Evolutionary conservation across 768 basidiomycete species (phyloP).

Genomic region (Pleurotus giganteus): DNA sequence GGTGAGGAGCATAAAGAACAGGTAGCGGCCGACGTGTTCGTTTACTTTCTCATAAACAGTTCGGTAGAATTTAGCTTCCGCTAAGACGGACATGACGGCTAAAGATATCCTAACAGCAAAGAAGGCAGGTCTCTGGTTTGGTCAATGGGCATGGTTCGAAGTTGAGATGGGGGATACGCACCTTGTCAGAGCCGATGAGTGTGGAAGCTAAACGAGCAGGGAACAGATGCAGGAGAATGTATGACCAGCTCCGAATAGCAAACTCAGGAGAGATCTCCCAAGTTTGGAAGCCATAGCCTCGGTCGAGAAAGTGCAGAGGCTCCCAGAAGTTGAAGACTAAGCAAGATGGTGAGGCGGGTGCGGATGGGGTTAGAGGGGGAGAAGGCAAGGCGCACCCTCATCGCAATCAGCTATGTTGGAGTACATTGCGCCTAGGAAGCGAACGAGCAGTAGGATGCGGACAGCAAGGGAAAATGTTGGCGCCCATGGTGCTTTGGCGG

Average conservation of each 20-base stretch:
- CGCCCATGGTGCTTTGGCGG: constrained; percentile 74
- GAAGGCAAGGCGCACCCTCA: constrained; percentile 60
- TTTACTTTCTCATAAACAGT: constrained; percentile 80
- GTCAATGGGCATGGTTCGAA: constrained; percentile 13
- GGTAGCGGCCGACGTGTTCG: constrained; percentile 89
- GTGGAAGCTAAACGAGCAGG: constrained; percentile 56
- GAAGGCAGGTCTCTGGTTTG: constrained; percentile 74
- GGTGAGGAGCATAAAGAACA: constrained; percentile 80
- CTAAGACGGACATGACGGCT: constrained; percentile 67
- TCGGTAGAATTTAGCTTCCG: constrained; percentile 83
- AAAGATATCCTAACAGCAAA: constrained; percentile 84
- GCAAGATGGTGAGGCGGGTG: not conserved
- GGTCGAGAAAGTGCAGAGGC: constrained; percentile 87
- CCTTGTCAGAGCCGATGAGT: constrained; percentile 68
- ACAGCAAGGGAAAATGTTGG: constrained; percentile 85
- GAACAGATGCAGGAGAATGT: constrained; percentile 78
- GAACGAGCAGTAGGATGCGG: constrained; percentile 76
- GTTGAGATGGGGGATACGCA: constrained; percentile 27
- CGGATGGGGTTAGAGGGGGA: not conserved
- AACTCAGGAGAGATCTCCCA: constrained; percentile 94
- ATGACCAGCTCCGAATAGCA: constrained; percentile 94
- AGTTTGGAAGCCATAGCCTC: constrained; percentile 91
- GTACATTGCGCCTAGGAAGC: constrained; percentile 90
- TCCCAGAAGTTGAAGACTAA: constrained; percentile 99
- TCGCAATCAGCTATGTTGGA: constrained; percentile 94